phyloP scores from a whole-genome alignment of 1,139 yeast species.

The Saccharomyces hybrid region DNA sequence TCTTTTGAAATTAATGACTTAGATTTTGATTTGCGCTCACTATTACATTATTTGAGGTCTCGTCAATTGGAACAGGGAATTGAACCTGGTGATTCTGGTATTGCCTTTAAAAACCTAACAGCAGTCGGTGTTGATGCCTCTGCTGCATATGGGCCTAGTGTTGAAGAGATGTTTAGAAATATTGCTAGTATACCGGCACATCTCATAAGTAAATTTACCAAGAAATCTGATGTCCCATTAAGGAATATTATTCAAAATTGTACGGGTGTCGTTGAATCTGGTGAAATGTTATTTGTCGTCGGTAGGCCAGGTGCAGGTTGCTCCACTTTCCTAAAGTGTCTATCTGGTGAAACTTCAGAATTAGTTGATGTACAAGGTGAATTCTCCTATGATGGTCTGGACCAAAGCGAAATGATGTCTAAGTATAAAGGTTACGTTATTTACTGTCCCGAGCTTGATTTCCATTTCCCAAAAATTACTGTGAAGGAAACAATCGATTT shows the following conservation, averaged over 20 bases:
- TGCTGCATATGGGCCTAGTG: constrained; percentile 46
- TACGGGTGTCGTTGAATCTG: constrained; percentile 47
- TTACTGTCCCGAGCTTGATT: constrained; percentile 56
- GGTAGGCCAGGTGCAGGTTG: constrained; percentile 70
- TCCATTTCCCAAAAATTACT: constrained; percentile 57
- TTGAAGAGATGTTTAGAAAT: constrained; percentile 37
- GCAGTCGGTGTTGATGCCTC: constrained; percentile 46
- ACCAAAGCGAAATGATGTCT: constrained; percentile 43
- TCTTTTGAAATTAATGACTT: constrained; percentile 34
- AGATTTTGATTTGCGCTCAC: constrained; percentile 37
- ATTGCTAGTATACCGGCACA: constrained; percentile 29
- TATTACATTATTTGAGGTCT: constrained; percentile 35
- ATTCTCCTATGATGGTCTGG: constrained; percentile 45
- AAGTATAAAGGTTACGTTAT: constrained; percentile 46
- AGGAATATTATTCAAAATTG: constrained; percentile 42
- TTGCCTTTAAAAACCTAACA: constrained; percentile 40
- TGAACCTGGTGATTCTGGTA: constrained; percentile 43
- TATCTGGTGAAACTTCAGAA: constrained; percentile 45
- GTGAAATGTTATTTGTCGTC: constrained; percentile 54
- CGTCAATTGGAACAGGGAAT: constrained; percentile 38
- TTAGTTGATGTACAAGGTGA: constrained; percentile 39
- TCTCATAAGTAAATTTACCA: constrained; percentile 17
- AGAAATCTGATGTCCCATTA: constrained; percentile 35
- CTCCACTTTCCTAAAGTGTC: constrained; percentile 47
- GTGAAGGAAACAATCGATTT: constrained; percentile 56